Percentiles rank a stretch among this genome's conserved stretches.
These are phyloP conservation scores for Teunomyces stri DNA, from an alignment of 805 yeast species.

Conservation along the genomic window DNA sequence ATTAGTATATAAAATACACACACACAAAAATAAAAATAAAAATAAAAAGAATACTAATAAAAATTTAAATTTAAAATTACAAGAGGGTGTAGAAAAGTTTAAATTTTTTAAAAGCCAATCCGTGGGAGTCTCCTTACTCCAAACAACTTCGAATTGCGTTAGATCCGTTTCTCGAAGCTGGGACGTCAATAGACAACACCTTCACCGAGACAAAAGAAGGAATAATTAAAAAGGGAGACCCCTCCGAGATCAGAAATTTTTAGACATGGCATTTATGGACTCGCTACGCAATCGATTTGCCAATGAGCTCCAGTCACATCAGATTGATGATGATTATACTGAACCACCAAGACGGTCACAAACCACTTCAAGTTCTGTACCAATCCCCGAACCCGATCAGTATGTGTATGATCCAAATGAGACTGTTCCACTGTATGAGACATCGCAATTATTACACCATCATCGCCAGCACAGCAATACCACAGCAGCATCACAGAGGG, in stretches of 20 bases:
- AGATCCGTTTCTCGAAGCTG: background rate
- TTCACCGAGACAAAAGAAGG: background rate
- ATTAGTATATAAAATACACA: background rate
- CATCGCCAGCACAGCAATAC: slow-evolving; percentile 12
- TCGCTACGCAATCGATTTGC: slow-evolving; percentile 24
- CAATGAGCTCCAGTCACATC: slow-evolving; percentile 27
- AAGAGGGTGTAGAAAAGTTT: background rate
- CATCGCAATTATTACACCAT: slow-evolving; percentile 33
- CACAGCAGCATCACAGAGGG: background rate
- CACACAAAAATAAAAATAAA: background rate
- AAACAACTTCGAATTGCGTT: background rate
- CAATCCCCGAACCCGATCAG: background rate
- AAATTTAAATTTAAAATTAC: background rate
- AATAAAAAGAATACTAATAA: background rate
- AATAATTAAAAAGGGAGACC: background rate
- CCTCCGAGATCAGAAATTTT: background rate
- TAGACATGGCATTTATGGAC: slow-evolving; percentile 23
- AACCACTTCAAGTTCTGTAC: background rate
- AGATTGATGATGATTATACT: slow-evolving; percentile 32
- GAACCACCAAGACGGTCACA: slow-evolving; percentile 11
- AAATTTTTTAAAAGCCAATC: background rate
- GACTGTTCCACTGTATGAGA: slow-evolving; percentile 41
- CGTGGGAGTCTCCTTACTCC: background rate
- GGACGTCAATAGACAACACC: background rate
- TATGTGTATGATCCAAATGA: slow-evolving; percentile 28